A percentile compares a stretch with the other conserved stretches of the same genome.
Conservation (phyloP, 73 alveolate species). For the Tetrahymena borealis region DNA sequence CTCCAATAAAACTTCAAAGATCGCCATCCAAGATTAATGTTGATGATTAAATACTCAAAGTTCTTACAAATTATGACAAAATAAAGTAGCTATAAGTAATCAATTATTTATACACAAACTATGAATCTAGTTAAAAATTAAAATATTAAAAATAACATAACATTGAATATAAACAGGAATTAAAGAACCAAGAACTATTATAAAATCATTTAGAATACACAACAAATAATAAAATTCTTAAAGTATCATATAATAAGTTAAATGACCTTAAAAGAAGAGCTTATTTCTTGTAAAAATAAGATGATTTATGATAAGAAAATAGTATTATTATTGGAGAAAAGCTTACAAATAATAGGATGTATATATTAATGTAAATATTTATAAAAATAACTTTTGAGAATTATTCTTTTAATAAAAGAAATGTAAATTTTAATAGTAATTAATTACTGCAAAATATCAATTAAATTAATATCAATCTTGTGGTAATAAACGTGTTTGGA, state of each 20-base stretch:
- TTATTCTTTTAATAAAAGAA: too few relatives aligned
- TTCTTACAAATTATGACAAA: neutral
- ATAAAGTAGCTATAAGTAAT: neutral
- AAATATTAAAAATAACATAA: too few relatives aligned
- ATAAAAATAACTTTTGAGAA: too few relatives aligned
- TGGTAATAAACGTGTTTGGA: too few relatives aligned
- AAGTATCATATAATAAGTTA: neutral
- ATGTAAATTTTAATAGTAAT: too few relatives aligned
- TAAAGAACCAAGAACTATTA: neutral
- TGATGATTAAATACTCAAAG: neutral
- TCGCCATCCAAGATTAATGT: neutral
- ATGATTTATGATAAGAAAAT: neutral
- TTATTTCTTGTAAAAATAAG: neutral
- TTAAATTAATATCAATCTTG: too few relatives aligned
- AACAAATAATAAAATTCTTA: neutral
- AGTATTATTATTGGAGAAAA: too few relatives aligned
- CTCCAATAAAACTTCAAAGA: neutral
- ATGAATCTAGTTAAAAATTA: neutral
- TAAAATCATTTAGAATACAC: neutral
- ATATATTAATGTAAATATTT: too few relatives aligned
- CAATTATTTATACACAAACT: neutral
- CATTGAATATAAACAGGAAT: neutral
- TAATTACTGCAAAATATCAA: too few relatives aligned
- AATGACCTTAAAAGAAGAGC: neutral
- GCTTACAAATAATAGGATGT: too few relatives aligned